A percentile compares a stretch with the other conserved stretches of the same genome.
phyloP scores from a whole-genome alignment of 805 yeast species.

The Suhomyces xylopsoci region DNA sequence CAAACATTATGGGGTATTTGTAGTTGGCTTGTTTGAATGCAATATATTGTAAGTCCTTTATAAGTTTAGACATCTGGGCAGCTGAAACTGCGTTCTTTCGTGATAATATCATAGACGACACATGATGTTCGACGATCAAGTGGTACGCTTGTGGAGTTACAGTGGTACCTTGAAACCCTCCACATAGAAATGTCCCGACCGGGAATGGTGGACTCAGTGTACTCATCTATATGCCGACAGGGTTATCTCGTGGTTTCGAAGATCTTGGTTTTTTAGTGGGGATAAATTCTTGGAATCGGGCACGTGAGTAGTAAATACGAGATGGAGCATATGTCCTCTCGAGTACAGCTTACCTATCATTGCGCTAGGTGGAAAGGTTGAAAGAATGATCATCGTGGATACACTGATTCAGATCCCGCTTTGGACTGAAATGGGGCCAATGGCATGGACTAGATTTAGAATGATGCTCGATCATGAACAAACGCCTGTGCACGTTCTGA shows the following conservation, averaged over 20 bases:
- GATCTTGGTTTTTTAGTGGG: not conserved
- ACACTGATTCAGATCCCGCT: no score
- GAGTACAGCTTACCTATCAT: no score
- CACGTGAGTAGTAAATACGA: not conserved
- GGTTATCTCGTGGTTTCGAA: not conserved
- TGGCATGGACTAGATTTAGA: no score
- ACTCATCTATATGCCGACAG: constrained; percentile 5
- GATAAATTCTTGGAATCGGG: not conserved
- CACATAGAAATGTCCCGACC: constrained; percentile 54
- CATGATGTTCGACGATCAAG: constrained; percentile 48
- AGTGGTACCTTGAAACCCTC: constrained; percentile 56
- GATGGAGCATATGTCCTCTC: no score
- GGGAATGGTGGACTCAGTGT: constrained; percentile 5
- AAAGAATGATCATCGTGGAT: no score
- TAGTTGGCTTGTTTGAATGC: constrained; percentile 49
- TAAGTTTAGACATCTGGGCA: constrained; percentile 46
- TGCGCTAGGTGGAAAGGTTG: no score
- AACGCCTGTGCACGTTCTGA: no score
- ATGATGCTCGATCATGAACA: no score
- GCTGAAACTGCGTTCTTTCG: constrained; percentile 51
- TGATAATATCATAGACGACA: constrained; percentile 51
- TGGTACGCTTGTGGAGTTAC: constrained; percentile 53
- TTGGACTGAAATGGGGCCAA: no score
- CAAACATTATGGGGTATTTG: constrained; percentile 51
- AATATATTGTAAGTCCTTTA: constrained; percentile 52